Evolutionary conservation across 2,329 filamentous ascomycete species (phyloP).

Genomic region (Pseudopyrenochaeta lycopersici): DNA sequence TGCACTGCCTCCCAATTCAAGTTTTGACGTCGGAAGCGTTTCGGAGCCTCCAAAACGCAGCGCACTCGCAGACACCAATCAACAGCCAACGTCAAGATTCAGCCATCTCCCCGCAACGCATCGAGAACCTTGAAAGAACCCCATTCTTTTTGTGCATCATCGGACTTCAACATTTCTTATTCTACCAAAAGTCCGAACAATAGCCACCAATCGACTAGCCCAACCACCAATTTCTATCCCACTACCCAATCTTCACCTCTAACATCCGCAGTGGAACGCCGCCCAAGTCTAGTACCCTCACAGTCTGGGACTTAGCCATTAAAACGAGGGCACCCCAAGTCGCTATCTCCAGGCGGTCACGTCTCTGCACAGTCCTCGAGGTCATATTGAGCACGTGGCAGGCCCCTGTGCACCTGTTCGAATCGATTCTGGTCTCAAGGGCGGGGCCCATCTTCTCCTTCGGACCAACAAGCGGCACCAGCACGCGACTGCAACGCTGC

Average conservation of each 20-base stretch:
- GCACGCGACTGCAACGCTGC: constrained; percentile 33
- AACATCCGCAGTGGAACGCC: constrained; percentile 1
- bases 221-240: constrained; percentile 7
- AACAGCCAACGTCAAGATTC: constrained; percentile 30
- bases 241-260: constrained; percentile 13
- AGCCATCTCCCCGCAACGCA: constrained; percentile 23
- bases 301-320: constrained; percentile 8
- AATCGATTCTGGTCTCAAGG: constrained; percentile 11
- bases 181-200: constrained; percentile 19
- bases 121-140: constrained; percentile 23
- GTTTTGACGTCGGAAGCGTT: constrained; percentile 9
- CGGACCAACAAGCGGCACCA: constrained; percentile 14
- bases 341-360: constrained; percentile 4
- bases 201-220: constrained; percentile 3
- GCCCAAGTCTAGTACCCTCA: constrained; percentile 8
- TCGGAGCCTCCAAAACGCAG: constrained; percentile 5
- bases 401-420: constrained; percentile 8
- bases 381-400: constrained; percentile 20
- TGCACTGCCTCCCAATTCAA: constrained; percentile 10
- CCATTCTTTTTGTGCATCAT: constrained; percentile 15
- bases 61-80: constrained; percentile 15
- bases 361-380: constrained; percentile 7
- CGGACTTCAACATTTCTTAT: constrained; percentile 20
- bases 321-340: constrained; percentile 12
- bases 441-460: constrained; percentile 13